A percentile compares a stretch with the other conserved stretches of the same genome.
These are phyloP conservation scores for Royoungia palumana DNA, from an alignment of 768 basidiomycete species.

Conservation along the genomic window DNA sequence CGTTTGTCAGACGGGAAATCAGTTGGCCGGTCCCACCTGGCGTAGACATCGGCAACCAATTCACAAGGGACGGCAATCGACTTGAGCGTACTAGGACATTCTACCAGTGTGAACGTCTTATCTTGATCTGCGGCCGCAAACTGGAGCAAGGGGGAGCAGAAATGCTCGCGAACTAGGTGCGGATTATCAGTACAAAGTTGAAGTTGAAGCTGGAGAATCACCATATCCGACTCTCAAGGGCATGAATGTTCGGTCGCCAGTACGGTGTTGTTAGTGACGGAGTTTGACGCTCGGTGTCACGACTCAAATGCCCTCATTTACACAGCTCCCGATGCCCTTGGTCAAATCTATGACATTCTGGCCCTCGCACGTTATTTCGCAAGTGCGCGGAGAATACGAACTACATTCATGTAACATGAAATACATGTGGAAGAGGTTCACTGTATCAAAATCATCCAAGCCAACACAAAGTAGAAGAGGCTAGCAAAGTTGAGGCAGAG, in stretches of 20 bases:
- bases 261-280: too few relatives aligned
- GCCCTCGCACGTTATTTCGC: not conserved
- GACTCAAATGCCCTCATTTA: too few relatives aligned
- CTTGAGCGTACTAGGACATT: slow-evolving; percentile 72
- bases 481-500: slow-evolving; percentile 35
- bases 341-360: slow-evolving; percentile 1
- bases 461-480: slow-evolving; percentile 89
- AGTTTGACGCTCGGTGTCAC: too few relatives aligned
- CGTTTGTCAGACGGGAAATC: slow-evolving; percentile 67
- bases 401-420: slow-evolving; percentile 16
- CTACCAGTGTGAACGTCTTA: slow-evolving; percentile 76
- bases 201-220: slow-evolving; percentile 3
- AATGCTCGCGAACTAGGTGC: slow-evolving; percentile 76
- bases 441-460: slow-evolving; percentile 97
- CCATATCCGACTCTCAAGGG: slow-evolving; percentile 34
- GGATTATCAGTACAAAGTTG: slow-evolving; percentile 4
- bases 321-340: too few relatives aligned
- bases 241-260: too few relatives aligned
- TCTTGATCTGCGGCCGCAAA: slow-evolving; percentile 67
- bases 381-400: slow-evolving; percentile 3
- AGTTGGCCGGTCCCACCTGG: slow-evolving; percentile 84
- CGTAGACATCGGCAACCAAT: slow-evolving; percentile 20
- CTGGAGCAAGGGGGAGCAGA: slow-evolving; percentile 89
- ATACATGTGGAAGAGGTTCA: slow-evolving; percentile 28
- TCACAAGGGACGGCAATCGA: not conserved